These are phyloP conservation scores for Jasminum sambac DNA, from an alignment of 257 asterid genomes.

Conservation along the genomic window DNA sequence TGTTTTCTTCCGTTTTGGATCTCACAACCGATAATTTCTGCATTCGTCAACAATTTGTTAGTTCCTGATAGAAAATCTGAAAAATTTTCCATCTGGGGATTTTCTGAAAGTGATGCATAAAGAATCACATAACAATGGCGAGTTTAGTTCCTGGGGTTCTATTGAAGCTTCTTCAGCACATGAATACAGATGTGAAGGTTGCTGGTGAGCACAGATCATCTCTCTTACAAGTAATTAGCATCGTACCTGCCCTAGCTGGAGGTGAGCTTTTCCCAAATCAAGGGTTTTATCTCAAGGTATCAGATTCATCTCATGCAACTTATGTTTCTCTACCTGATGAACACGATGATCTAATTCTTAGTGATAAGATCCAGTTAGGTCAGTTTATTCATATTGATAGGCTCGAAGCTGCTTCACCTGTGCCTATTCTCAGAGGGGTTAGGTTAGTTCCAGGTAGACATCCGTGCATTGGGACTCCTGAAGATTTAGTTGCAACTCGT, in stretches of 20 bases:
- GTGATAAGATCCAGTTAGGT: conserved; percentile 95
- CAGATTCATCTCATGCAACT: conserved; percentile 97
- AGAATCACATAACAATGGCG: conserved; percentile 58
- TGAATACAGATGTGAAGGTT: conserved; percentile 91
- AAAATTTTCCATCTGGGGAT: conserved; percentile 34
- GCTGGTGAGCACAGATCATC: conserved; percentile 99
- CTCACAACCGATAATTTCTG: conserved; percentile 19
- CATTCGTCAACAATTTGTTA: conserved; percentile 17
- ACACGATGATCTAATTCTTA: conserved; percentile 85
- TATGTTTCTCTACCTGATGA: conserved; percentile 94
- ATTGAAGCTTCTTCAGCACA: conserved; percentile 92
- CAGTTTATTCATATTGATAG: conserved; percentile 90
- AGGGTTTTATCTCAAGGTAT: conserved; percentile 96
- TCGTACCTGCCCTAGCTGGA: conserved; percentile 94
- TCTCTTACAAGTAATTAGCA: conserved; percentile 85
- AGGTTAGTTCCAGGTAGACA: conserved; percentile 88
- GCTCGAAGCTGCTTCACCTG: conserved; percentile 93
- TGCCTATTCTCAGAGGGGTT: conserved; percentile 84
- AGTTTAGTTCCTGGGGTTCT: conserved; percentile 88
- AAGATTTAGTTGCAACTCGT: conserved; percentile 88
- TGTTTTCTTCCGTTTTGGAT: conserved; percentile 33
- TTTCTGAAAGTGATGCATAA: conserved; percentile 39
- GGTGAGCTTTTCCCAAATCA: conserved; percentile 94
- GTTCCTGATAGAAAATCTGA: conserved; percentile 21
- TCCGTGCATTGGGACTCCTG: conserved; percentile 95